Conservation (phyloP, 768 basidiomycete genomes). For the Pluteus cervinus region DNA sequence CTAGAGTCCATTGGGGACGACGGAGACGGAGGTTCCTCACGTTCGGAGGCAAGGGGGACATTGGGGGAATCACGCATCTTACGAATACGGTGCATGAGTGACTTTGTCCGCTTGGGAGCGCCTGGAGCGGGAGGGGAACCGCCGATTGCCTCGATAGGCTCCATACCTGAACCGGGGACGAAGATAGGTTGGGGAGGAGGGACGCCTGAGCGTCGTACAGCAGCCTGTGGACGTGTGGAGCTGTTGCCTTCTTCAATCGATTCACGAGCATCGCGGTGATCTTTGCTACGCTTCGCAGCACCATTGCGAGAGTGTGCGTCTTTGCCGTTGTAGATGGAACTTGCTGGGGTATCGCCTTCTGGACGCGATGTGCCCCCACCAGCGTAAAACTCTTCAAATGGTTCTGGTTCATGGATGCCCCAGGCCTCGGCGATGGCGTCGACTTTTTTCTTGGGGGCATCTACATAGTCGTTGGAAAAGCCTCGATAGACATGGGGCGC, state of each 20-base stretch:
- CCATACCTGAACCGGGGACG: too few species aligned
- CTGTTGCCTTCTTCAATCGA: constrained; percentile 32
- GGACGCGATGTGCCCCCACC: constrained; percentile 54
- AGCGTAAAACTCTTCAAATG: constrained; percentile 85
- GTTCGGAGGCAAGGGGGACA: constrained; percentile 56
- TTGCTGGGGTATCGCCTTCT: constrained; percentile 54
- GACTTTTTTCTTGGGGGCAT: constrained; percentile 76
- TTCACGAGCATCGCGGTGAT: constrained; percentile 31
- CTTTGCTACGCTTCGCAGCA: constrained; percentile 33
- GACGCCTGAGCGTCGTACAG: constrained; percentile 44
- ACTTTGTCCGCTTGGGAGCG: constrained; percentile 68
- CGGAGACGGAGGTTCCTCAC: constrained; percentile 35
- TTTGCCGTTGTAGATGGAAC: constrained; percentile 64
- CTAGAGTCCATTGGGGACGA: constrained; percentile 21
- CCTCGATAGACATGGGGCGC: constrained; percentile 38
- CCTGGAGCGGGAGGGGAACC: constrained; percentile 40
- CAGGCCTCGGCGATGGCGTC: constrained; percentile 89
- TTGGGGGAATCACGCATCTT: constrained; percentile 86
- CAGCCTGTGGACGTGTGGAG: constrained; percentile 25
- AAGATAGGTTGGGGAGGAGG: constrained; percentile 86
- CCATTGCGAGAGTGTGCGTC: constrained; percentile 33
- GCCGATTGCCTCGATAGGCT: constrained; percentile 29
- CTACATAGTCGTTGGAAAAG: constrained; percentile 46
- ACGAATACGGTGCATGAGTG: constrained; percentile 82
- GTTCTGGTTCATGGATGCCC: constrained; percentile 91